phyloP scores from a whole-genome alignment of 2,329 filamentous ascomycete species.

The Rhynchosporium secalis region DNA sequence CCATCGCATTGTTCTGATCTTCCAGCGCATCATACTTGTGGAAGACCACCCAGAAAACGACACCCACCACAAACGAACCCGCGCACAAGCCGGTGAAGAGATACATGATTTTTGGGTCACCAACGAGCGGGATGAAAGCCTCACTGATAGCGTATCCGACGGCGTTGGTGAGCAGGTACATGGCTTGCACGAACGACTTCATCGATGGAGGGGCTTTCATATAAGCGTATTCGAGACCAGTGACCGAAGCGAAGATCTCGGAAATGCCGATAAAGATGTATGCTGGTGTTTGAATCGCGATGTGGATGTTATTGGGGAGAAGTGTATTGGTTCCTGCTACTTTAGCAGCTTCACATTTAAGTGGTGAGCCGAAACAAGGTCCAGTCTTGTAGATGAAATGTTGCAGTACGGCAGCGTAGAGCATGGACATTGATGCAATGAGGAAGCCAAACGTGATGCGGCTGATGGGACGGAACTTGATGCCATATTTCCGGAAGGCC shows the following conservation, averaged over 20 bases:
- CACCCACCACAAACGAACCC: conserved; percentile 22
- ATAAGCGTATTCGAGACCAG: conserved; percentile 73
- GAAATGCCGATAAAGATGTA: conserved; percentile 54
- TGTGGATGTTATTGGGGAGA: conserved; percentile 53
- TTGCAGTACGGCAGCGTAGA: conserved; percentile 58
- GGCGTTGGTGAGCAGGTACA: conserved; percentile 67
- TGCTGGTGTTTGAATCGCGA: conserved; percentile 49
- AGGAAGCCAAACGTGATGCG: conserved; percentile 64
- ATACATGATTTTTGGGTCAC: conserved; percentile 47
- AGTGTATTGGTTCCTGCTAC: conserved; percentile 32
- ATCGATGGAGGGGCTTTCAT: conserved; percentile 77
- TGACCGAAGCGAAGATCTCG: conserved; percentile 58
- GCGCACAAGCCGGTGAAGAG: conserved; percentile 36
- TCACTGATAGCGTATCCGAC: conserved; percentile 53
- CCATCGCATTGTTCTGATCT: conserved; percentile 32
- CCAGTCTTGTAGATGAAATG: conserved; percentile 59
- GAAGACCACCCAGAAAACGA: conserved; percentile 30
- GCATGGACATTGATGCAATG: conserved; percentile 51
- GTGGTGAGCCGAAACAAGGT: conserved; percentile 52
- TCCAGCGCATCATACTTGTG: conserved; percentile 28
- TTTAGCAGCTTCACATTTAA: conserved; percentile 14
- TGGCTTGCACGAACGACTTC: conserved; percentile 71
- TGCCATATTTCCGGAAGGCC: conserved; percentile 50
- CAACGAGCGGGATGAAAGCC: conserved; percentile 45
- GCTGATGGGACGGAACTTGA: conserved; percentile 59